phyloP scores from a whole-genome alignment of 148 eudicot genomes.

The Hydrangea macrophylla region DNA sequence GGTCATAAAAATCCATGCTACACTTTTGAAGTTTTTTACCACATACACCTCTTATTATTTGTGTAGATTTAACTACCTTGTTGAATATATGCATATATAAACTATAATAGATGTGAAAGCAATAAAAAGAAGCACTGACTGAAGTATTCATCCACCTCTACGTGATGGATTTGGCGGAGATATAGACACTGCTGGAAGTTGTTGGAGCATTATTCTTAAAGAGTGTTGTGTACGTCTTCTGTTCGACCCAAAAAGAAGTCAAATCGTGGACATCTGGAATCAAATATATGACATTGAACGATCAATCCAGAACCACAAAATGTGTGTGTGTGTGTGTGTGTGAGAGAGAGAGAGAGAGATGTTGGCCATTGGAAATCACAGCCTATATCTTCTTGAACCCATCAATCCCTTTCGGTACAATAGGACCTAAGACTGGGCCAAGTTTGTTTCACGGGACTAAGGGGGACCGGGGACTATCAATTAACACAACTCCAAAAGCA shows the following conservation, averaged over 20 bases:
- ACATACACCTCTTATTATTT: background rate
- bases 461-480: too few species aligned
- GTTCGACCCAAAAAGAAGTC: background rate
- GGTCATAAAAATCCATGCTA: background rate
- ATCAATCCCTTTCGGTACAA: background rate
- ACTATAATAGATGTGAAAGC: background rate
- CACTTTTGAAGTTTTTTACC: background rate
- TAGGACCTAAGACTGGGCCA: too few species aligned
- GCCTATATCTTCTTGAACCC: background rate
- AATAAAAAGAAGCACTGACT: background rate
- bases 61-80: background rate
- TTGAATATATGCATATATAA: background rate
- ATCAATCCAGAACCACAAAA: background rate
- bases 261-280: background rate
- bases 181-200: conserved; percentile 12
- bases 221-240: background rate
- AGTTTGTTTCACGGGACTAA: too few species aligned
- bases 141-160: conserved; percentile 20
- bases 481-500: too few species aligned
- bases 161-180: conserved; percentile 20
- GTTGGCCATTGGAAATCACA: background rate
- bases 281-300: background rate
- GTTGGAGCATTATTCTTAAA: conserved; percentile 19
- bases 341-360: background rate
- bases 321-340: too few species aligned